Evolutionary conservation across 2,329 filamentous ascomycete genomes (phyloP), one percentile per base, ranked within the genome.

Genomic region (Drechslerella coelobrocha): DNA sequence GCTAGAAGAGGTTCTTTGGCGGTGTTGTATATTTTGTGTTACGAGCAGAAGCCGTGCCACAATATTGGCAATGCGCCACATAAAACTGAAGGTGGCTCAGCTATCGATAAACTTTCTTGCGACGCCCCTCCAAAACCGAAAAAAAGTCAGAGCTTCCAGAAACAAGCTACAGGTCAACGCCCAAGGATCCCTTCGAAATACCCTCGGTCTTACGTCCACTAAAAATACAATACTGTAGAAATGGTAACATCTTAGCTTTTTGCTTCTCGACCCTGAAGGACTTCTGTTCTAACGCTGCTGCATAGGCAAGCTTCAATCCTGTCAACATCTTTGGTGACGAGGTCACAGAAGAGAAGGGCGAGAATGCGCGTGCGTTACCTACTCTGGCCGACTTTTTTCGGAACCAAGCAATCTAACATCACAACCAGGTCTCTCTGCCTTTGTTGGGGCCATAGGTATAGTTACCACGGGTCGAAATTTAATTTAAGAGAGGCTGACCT

Each of bases 291-390:
- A 52, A 68, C 43, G n/a, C 12, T n/a, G 4, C n/a, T 45, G 21
- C n/a, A 4, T 6, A 78, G 77, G 77, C 75, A 88, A 86, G 76
- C 52, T 88, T 88, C 80, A 94, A 92, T 82, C 92, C 93, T 77
- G 96, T 92, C 73, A 93, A 97, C 82, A 97, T 97, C 84, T 97
- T 97, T 82, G 91, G 92, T 77, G 91, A 97, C 81, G 92, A 95
- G 79, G 94, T 95, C 75, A 94, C 89, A 65, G 91, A 97, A 82
- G 93, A 97, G 83, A 97, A 96, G 83, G 94, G 94, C 77, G 93
- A 97, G 83, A 97, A 97, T 89, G 93, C 94, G 77, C 91, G 93
- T 85, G 73, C 29, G 75, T 73, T 26, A 21, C 21, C 29, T 17
- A 48, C 52, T 24, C n/a, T 6, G 14, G 21, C 7, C 17, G 27